A percentile compares a stretch with the other conserved stretches of the same genome.
Evolutionary conservation across 2,329 filamentous ascomycete species (phyloP).

Genomic region (Alternaria triticina): DNA sequence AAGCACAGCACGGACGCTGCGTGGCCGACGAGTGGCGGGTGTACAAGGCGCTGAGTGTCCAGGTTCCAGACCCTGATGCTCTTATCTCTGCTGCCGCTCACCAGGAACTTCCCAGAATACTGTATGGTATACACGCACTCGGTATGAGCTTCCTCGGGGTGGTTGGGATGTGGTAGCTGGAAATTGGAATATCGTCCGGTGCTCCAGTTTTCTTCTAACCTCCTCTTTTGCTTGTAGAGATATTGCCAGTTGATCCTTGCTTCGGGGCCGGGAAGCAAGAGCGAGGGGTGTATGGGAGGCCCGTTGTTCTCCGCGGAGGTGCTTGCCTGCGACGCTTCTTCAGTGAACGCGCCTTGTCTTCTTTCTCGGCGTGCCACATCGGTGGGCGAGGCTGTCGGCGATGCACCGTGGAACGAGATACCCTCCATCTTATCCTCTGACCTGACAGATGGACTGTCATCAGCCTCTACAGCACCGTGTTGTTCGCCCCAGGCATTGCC

Average conservation of each 20-base stretch:
- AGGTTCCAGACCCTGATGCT: constrained; percentile 91
- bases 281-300: constrained; percentile 39
- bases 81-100: constrained; percentile 90
- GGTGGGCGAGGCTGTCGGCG: constrained; percentile 23
- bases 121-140: constrained; percentile 97
- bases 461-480: constrained; percentile 56
- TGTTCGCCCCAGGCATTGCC: constrained; percentile 53
- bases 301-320: not conserved
- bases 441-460: constrained; percentile 40
- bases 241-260: constrained; percentile 88
- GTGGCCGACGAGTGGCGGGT: constrained; percentile 78
- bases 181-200: constrained; percentile 83
- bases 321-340: constrained; percentile 14
- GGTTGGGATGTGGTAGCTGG: constrained; percentile 82
- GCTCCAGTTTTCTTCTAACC: constrained; percentile 91
- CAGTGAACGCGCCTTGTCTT: constrained; percentile 16
- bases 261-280: constrained; percentile 48
- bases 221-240: constrained; percentile 84
- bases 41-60: constrained; percentile 76
- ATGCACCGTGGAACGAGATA: constrained; percentile 36
- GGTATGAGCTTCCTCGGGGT: constrained; percentile 80
- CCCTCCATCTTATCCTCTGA: constrained; percentile 49
- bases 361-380: constrained; percentile 23
- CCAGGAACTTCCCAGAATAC: constrained; percentile 82
- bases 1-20: constrained; percentile 88